phyloP scores from a whole-genome alignment of 2,329 filamentous ascomycete species.

The Nakataea oryzae region DNA sequence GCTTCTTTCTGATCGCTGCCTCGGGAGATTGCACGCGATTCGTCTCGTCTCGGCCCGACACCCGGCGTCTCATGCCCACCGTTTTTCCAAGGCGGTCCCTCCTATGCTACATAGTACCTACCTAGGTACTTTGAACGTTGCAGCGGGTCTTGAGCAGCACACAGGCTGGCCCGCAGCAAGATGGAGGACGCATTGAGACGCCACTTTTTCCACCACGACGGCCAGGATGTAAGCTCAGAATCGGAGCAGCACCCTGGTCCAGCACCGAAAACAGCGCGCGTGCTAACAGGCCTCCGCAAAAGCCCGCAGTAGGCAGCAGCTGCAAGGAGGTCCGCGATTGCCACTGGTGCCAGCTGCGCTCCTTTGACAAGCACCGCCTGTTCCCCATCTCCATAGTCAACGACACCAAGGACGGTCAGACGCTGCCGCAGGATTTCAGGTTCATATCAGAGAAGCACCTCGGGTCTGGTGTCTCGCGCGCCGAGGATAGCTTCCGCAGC shows the following conservation, averaged over 20 bases:
- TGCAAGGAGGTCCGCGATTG: slow-evolving; percentile 29
- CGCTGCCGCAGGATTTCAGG: slow-evolving; percentile 51
- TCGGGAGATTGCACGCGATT: neutral
- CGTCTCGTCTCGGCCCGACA: neutral
- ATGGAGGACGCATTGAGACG: slow-evolving; percentile 35
- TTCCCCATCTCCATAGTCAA: slow-evolving; percentile 57
- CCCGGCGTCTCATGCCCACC: neutral
- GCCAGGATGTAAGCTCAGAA: slow-evolving; percentile 10
- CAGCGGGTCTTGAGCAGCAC: too few species aligned
- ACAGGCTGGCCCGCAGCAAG: too few species aligned
- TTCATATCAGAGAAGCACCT: slow-evolving; percentile 58
- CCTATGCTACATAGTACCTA: neutral
- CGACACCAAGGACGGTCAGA: slow-evolving; percentile 37
- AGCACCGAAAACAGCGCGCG: neutral
- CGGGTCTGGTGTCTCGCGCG: slow-evolving; percentile 46
- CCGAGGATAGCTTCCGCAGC: slow-evolving; percentile 50
- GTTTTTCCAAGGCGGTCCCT: neutral
- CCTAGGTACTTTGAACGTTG: neutral
- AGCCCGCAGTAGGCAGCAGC: neutral
- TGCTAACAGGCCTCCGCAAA: slow-evolving; percentile 6
- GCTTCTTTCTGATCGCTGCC: neutral
- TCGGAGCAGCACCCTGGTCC: neutral
- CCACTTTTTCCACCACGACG: slow-evolving; percentile 41
- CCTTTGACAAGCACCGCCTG: slow-evolving; percentile 35
- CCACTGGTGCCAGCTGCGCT: slow-evolving; percentile 51